phyloP scores from a whole-genome alignment of 352 stramenopile species.

The Phytophthora aleatoria region DNA sequence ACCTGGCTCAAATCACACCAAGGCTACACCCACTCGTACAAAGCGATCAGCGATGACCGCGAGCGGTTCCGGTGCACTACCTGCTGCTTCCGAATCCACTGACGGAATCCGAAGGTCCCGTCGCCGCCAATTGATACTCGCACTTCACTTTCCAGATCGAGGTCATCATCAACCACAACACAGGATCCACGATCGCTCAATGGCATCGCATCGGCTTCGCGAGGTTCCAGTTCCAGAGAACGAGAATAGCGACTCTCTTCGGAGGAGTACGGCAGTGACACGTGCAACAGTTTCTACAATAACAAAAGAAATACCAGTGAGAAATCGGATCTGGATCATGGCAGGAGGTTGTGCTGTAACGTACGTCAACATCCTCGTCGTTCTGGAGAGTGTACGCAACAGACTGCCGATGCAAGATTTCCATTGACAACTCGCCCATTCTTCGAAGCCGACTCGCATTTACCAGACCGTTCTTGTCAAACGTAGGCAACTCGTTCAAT shows the following conservation, averaged over 20 bases:
- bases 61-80: slow-evolving; percentile 81
- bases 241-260: slow-evolving; percentile 82
- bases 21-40: slow-evolving; percentile 79
- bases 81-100: slow-evolving; percentile 87
- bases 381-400: slow-evolving; percentile 68
- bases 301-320: background rate
- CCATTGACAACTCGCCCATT: slow-evolving; percentile 75
- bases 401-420: slow-evolving; percentile 80
- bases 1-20: background rate
- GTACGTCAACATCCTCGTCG: slow-evolving; percentile 64
- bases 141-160: slow-evolving; percentile 83
- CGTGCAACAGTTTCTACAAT: slow-evolving; percentile 67
- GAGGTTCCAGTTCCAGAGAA: slow-evolving; percentile 75
- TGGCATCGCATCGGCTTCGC: slow-evolving; percentile 67
- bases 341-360: slow-evolving; percentile 18
- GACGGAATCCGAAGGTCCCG: slow-evolving; percentile 77
- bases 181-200: slow-evolving; percentile 61
- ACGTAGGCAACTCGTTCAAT: slow-evolving; percentile 79
- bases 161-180: slow-evolving; percentile 57
- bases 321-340: background rate
- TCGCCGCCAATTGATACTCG: slow-evolving; percentile 76
- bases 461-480: slow-evolving; percentile 67
- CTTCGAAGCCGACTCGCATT: slow-evolving; percentile 75
- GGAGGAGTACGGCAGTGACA: slow-evolving; percentile 65
- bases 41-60: slow-evolving; percentile 49